Evolutionary conservation across 352 stramenopile species (phyloP).

Genomic region (Phytophthora kernoviae): DNA sequence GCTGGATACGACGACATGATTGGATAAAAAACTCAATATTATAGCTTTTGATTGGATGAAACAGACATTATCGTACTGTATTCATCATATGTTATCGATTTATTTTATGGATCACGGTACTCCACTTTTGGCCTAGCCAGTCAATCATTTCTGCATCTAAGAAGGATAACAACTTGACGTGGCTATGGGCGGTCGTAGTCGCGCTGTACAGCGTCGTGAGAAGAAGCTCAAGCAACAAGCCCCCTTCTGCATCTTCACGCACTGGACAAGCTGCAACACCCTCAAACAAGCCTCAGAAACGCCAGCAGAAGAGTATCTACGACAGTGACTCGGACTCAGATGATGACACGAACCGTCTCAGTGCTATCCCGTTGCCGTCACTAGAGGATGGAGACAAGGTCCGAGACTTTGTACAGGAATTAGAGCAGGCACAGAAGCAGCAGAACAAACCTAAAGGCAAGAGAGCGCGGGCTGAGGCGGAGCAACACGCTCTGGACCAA

Average conservation of each 20-base stretch:
- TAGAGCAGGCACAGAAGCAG: slow-evolving; percentile 31
- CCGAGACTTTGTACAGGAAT: slow-evolving; percentile 66
- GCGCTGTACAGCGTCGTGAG: slow-evolving; percentile 46
- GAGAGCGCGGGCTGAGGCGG: slow-evolving; percentile 51
- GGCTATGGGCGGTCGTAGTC: slow-evolving; percentile 44
- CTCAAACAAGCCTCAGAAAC: slow-evolving; percentile 9
- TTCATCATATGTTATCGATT: slow-evolving; percentile 8
- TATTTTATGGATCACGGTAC: not conserved
- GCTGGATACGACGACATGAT: slow-evolving; percentile 23
- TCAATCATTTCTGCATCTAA: slow-evolving; percentile 8
- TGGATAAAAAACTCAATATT: slow-evolving; percentile 52
- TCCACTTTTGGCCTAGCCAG: not conserved
- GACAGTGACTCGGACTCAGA: slow-evolving; percentile 56
- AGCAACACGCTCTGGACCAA: slow-evolving; percentile 59
- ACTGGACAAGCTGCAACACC: not conserved
- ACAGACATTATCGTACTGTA: too few relatives aligned
- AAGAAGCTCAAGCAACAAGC: slow-evolving; percentile 43
- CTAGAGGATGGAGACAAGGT: slow-evolving; percentile 65
- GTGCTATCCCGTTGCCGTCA: slow-evolving; percentile 63
- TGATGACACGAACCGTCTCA: slow-evolving; percentile 32
- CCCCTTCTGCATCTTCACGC: not conserved
- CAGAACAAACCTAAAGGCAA: slow-evolving; percentile 39
- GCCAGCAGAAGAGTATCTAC: slow-evolving; percentile 29
- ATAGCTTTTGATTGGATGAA: too few relatives aligned
- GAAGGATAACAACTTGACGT: not conserved